A percentile compares a stretch with the other conserved stretches of the same genome.
phyloP scores from a whole-genome alignment of 2,329 filamentous ascomycete genomes.

The Fusarium sp. region DNA sequence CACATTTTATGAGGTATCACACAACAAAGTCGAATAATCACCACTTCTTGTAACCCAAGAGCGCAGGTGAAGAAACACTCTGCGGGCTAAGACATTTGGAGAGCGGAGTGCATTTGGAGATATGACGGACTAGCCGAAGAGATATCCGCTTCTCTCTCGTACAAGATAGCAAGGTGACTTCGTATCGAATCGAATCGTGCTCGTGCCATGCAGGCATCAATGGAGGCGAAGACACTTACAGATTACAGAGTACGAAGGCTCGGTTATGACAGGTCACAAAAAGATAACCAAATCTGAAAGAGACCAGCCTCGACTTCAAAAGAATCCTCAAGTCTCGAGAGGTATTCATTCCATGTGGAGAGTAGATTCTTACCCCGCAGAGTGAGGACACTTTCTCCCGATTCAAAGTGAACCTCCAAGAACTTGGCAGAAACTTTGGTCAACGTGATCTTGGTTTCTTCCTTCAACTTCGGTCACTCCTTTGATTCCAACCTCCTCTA shows the following conservation, averaged over 20 bases:
- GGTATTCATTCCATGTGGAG: not conserved
- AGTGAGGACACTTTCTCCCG: not conserved
- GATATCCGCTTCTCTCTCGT: not conserved
- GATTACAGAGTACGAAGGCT: not conserved
- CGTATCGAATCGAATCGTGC: slow-evolving; percentile 13
- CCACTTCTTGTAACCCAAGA: not conserved
- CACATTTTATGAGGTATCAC: slow-evolving; percentile 13
- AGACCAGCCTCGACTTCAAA: not conserved
- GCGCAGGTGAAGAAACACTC: not conserved
- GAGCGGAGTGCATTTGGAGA: not conserved
- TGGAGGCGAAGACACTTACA: not conserved
- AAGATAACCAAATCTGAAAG: not conserved
- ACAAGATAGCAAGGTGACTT: not conserved
- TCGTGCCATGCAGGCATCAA: not conserved
- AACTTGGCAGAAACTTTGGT: not conserved
- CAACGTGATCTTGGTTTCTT: not conserved
- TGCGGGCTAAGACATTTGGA: not conserved
- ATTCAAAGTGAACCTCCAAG: not conserved
- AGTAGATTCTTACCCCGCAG: not conserved
- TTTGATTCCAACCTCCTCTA: not conserved
- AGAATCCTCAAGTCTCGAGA: not conserved
- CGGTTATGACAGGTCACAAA: slow-evolving; percentile 1
- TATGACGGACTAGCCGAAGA: not conserved
- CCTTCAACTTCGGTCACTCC: not conserved
- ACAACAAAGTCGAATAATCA: slow-evolving; percentile 5